These are phyloP conservation scores for Aureobasidium namibiae DNA, from an alignment of 2,329 filamentous ascomycete species.

Conservation along the genomic window DNA sequence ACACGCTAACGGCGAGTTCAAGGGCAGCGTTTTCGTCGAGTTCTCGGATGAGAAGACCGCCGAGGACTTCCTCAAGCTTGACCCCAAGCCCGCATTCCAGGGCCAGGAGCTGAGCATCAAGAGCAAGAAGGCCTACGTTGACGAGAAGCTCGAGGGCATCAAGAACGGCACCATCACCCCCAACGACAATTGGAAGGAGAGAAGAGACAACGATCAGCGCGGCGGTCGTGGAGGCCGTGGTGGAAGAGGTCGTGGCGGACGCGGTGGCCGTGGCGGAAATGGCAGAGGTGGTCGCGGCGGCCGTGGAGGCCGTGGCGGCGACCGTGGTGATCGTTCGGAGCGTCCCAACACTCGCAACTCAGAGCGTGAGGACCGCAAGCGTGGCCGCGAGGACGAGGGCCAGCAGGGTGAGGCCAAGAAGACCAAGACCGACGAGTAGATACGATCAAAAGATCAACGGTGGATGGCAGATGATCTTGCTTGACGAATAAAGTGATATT, in stretches of 20 bases:
- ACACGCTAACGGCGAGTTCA: constrained; percentile 62
- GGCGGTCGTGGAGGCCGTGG: constrained; percentile 8
- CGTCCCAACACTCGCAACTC: constrained; percentile 13
- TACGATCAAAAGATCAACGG: background rate
- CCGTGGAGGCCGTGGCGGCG: constrained; percentile 16
- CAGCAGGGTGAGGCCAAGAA: constrained; percentile 19
- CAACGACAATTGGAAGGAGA: constrained; percentile 6
- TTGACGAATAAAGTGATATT: constrained; percentile 10
- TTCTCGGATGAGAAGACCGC: constrained; percentile 73
- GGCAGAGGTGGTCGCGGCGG: constrained; percentile 13
- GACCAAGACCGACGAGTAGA: constrained; percentile 16
- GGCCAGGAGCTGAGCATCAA: constrained; percentile 64
- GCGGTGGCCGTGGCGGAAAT: background rate
- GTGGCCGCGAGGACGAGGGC: constrained; percentile 5
- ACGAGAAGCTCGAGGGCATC: constrained; percentile 33
- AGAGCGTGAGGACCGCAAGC: constrained; percentile 14
- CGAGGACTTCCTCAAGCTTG: constrained; percentile 69
- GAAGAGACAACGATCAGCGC: constrained; percentile 12
- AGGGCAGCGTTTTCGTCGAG: constrained; percentile 93
- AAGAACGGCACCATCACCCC: constrained; percentile 9
- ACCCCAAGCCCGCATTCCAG: constrained; percentile 78
- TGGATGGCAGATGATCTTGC: background rate
- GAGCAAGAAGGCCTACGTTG: constrained; percentile 79
- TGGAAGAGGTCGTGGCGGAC: background rate
- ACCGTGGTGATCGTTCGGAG: constrained; percentile 14